Evolutionary conservation across 768 basidiomycete species (phyloP).

Genomic region (Terana coerulea): DNA sequence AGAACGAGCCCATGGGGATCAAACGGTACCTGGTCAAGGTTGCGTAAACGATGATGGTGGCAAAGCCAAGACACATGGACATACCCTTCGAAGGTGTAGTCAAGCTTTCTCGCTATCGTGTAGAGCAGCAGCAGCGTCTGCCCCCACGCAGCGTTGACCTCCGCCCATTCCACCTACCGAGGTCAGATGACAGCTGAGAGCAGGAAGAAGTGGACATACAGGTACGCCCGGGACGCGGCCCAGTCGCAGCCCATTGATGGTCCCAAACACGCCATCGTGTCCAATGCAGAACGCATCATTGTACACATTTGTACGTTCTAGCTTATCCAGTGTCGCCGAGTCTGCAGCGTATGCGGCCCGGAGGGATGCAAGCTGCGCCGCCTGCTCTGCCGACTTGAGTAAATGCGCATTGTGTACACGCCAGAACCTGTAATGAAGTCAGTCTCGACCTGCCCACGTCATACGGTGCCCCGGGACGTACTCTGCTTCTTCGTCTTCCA

Average conservation of each 20-base stretch:
- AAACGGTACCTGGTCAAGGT: constrained; percentile 69
- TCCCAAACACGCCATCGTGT: constrained; percentile 92
- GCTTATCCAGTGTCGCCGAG: constrained; percentile 71
- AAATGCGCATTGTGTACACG: constrained; percentile 70
- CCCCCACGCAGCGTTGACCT: constrained; percentile 99
- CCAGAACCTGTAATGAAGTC: constrained; percentile 64
- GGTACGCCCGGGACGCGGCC: constrained; percentile 83
- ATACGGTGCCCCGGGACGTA: constrained; percentile 34
- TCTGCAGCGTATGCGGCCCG: constrained; percentile 78
- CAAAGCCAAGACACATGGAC: constrained; percentile 20
- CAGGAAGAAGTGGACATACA: constrained; percentile 38
- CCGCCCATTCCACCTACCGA: constrained; percentile 89
- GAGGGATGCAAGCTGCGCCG: constrained; percentile 64
- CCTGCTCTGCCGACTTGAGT: constrained; percentile 59
- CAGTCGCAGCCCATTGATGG: constrained; percentile 93
- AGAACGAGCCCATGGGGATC: constrained; percentile 93
- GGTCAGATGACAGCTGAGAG: constrained; percentile 10
- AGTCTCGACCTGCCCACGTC: not conserved
- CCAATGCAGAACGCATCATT: constrained; percentile 96
- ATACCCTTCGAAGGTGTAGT: constrained; percentile 83
- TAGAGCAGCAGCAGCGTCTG: constrained; percentile 89
- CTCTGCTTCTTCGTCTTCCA: constrained; percentile 85
- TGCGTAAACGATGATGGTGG: not conserved
- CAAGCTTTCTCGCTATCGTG: constrained; percentile 88
- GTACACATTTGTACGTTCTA: constrained; percentile 92